Conservation (phyloP, 192 early-diverging fungal species). For the Linnemannia hyalina region DNA sequence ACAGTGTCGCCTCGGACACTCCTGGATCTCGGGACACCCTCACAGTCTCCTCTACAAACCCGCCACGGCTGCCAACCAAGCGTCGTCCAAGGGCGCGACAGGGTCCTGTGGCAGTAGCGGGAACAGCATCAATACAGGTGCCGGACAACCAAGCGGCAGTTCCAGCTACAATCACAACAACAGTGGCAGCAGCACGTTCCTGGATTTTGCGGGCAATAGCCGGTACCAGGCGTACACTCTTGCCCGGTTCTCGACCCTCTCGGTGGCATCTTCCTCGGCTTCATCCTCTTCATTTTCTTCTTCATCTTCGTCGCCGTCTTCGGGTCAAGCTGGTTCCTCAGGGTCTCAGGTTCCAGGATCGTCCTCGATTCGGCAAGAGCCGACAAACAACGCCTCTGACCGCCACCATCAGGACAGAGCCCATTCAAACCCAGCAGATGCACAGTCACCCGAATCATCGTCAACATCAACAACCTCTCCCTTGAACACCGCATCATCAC, state of each 20-base stretch:
- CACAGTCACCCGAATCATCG: conserved; percentile 35
- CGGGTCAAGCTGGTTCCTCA: background rate
- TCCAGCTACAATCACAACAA: background rate
- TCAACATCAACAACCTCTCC: background rate
- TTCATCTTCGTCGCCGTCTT: background rate
- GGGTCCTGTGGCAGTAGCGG: conserved; percentile 1
- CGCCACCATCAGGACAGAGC: conserved; percentile 8
- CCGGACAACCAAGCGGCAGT: background rate
- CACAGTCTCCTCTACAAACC: conserved; percentile 46
- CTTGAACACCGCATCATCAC: background rate
- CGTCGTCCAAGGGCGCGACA: background rate
- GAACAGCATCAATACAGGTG: background rate
- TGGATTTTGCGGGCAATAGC: conserved; percentile 53
- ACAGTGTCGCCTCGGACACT: conserved; percentile 35
- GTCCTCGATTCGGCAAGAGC: conserved; percentile 5
- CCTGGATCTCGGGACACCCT: conserved; percentile 56
- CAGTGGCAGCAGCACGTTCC: conserved; percentile 11
- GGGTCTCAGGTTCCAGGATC: background rate
- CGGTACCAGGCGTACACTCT: conserved; percentile 48
- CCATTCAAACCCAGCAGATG: conserved; percentile 47
- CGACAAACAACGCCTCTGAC: background rate
- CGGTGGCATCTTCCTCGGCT: conserved; percentile 15
- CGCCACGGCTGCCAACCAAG: conserved; percentile 6
- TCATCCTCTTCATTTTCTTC: conserved; percentile 16
- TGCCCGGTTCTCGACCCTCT: conserved; percentile 49